Percentiles rank a stretch among this genome's conserved stretches.
These are phyloP conservation scores for Elongisporangium senticosum DNA, from an alignment of 352 stramenopile species.

Conservation along the genomic window DNA sequence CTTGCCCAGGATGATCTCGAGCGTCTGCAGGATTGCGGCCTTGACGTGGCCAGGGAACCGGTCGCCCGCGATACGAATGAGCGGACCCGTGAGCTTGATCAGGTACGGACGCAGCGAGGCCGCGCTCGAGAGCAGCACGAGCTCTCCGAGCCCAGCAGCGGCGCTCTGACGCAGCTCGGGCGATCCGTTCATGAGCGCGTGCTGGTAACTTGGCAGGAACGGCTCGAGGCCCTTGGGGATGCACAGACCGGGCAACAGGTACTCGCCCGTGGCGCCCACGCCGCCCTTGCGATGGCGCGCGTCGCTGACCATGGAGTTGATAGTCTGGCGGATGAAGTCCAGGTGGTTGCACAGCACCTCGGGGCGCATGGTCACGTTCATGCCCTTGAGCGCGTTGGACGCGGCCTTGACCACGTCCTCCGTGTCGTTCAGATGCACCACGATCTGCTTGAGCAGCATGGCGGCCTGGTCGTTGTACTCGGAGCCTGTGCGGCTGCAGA, in stretches of 20 bases:
- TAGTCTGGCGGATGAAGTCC: slow-evolving; percentile 95
- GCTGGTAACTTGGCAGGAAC: slow-evolving; percentile 97
- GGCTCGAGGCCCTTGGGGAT: slow-evolving; percentile 92
- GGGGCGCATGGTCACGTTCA: slow-evolving; percentile 89
- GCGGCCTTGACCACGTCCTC: slow-evolving; percentile 89
- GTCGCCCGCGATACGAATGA: slow-evolving; percentile 99
- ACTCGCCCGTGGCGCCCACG: slow-evolving; percentile 64
- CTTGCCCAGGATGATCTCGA: slow-evolving; percentile 96
- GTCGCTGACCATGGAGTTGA: slow-evolving; percentile 96
- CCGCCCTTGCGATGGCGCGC: slow-evolving; percentile 92
- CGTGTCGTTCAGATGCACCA: slow-evolving; percentile 95
- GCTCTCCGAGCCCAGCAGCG: slow-evolving; percentile 94
- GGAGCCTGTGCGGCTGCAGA: slow-evolving; percentile 80
- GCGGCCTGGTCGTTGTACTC: slow-evolving; percentile 94
- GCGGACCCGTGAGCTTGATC: slow-evolving; percentile 95
- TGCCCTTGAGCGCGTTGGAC: slow-evolving; percentile 84
- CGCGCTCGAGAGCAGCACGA: slow-evolving; percentile 91
- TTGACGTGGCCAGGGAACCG: slow-evolving; percentile 97
- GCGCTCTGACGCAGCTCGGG: slow-evolving; percentile 87
- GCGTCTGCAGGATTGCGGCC: slow-evolving; percentile 96
- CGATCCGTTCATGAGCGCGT: slow-evolving; percentile 95
- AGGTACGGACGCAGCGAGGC: slow-evolving; percentile 92
- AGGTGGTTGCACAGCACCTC: slow-evolving; percentile 94
- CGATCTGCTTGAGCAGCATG: slow-evolving; percentile 94
- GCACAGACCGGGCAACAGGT: slow-evolving; percentile 71